phyloP scores from a whole-genome alignment of 148 eudicot genomes.

The Fagopyrum esculentum region DNA sequence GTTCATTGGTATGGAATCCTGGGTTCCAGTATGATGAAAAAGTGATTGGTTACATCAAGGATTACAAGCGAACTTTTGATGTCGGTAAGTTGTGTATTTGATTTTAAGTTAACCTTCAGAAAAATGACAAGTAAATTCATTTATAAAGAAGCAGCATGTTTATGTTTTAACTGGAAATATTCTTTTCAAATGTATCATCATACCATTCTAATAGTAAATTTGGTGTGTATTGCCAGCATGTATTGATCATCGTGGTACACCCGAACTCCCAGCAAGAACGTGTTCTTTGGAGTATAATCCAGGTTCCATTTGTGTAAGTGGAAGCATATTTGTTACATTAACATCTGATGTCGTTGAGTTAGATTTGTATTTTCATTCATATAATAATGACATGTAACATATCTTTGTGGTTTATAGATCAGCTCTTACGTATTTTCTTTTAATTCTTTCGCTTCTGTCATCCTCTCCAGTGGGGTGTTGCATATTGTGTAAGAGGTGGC shows the following conservation, averaged over 20 bases:
- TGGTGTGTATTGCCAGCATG: constrained; percentile 53
- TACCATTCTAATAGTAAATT: not conserved
- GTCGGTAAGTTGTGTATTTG: constrained; percentile 47
- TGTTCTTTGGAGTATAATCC: constrained; percentile 75
- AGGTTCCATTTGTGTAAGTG: constrained; percentile 81
- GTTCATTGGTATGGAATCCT: constrained; percentile 96
- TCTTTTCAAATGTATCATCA: not conserved
- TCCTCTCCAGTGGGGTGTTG: constrained; percentile 84
- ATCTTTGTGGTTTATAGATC: too few relatives aligned
- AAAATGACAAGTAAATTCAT: too few relatives aligned
- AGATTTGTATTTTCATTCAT: not conserved
- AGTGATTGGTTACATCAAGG: constrained; percentile 77
- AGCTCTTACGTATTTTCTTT: not conserved
- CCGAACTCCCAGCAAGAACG: constrained; percentile 92
- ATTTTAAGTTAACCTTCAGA: too few relatives aligned
- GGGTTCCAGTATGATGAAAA: constrained; percentile 91
- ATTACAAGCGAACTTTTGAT: constrained; percentile 78
- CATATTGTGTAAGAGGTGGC: constrained; percentile 83
- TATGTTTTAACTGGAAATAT: not conserved
- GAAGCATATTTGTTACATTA: not conserved
- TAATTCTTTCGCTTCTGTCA: not conserved
- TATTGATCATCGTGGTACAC: constrained; percentile 95
- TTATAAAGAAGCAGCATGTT: not conserved
- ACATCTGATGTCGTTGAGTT: not conserved
- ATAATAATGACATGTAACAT: not conserved